Conservation (phyloP, 768 basidiomycete genomes). For the Calvatia gigantea region DNA sequence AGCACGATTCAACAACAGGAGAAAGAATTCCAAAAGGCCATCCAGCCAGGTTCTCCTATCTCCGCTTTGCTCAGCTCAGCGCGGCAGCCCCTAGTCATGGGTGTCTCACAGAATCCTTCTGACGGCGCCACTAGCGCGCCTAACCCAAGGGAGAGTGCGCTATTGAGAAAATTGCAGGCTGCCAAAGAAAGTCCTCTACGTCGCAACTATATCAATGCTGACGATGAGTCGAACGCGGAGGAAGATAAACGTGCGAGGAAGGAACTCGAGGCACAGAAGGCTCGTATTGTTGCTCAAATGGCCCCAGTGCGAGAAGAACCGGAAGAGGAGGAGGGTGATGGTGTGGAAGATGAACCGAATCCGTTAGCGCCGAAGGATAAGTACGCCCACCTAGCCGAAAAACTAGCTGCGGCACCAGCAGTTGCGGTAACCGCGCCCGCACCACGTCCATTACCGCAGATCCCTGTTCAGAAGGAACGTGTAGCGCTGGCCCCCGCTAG, state of each 20-base stretch:
- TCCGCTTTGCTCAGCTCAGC: constrained; percentile 88
- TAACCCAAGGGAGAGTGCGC: constrained; percentile 31
- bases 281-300: constrained; percentile 93
- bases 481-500: neutral
- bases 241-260: constrained; percentile 46
- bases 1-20: constrained; percentile 81
- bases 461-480: constrained; percentile 6
- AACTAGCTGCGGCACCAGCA: neutral
- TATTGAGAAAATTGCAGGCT: constrained; percentile 56
- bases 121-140: constrained; percentile 15
- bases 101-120: constrained; percentile 25
- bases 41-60: constrained; percentile 93
- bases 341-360: constrained; percentile 31
- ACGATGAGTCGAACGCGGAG: constrained; percentile 28
- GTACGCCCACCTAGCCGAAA: constrained; percentile 19
- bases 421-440: neutral
- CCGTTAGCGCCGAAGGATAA: constrained; percentile 14
- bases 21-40: constrained; percentile 94
- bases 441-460: constrained; percentile 4
- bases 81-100: constrained; percentile 80
- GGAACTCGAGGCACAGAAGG: constrained; percentile 88
- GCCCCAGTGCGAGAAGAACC: constrained; percentile 55
- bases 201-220: constrained; percentile 24
- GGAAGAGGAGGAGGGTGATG: constrained; percentile 29
- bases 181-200: constrained; percentile 56